These are phyloP conservation scores for Blastomyces emzantsi DNA, from an alignment of 2,329 filamentous ascomycete species.

Conservation along the genomic window DNA sequence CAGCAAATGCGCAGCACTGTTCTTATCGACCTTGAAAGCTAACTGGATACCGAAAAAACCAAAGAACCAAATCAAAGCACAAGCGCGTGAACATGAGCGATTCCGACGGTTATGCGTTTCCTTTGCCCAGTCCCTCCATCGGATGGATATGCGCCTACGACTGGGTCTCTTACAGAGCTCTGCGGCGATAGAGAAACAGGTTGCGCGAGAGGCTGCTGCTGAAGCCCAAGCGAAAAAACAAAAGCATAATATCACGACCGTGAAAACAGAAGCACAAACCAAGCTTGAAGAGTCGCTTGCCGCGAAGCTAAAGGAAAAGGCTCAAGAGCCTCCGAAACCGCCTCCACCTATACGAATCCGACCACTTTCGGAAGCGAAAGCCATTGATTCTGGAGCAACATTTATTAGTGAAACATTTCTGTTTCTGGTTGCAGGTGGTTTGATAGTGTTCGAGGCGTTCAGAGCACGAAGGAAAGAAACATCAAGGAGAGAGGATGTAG, in stretches of 20 bases:
- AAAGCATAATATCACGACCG: constrained; percentile 46
- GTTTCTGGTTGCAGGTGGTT: constrained; percentile 52
- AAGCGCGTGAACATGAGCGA: constrained; percentile 59
- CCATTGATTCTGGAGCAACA: constrained; percentile 59
- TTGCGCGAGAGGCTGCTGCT: constrained; percentile 43
- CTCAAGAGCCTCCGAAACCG: constrained; percentile 40
- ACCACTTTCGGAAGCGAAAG: constrained; percentile 57
- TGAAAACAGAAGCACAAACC: constrained; percentile 53
- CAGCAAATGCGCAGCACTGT: neutral
- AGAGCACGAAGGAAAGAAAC: constrained; percentile 53
- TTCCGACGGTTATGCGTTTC: constrained; percentile 54
- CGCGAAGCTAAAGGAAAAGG: constrained; percentile 35
- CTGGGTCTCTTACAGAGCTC: constrained; percentile 56
- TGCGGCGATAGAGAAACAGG: constrained; percentile 40
- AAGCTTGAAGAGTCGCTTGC: constrained; percentile 47
- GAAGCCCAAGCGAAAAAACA: constrained; percentile 48
- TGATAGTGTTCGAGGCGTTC: constrained; percentile 56
- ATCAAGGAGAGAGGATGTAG: constrained; percentile 51
- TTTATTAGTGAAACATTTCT: constrained; percentile 61
- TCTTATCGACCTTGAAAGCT: neutral
- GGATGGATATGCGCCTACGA: constrained; percentile 59
- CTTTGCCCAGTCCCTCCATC: constrained; percentile 56
- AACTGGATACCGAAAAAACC: constrained; percentile 4
- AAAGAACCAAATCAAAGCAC: constrained; percentile 58
- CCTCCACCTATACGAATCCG: constrained; percentile 48